Evolutionary conservation across 345 rosid species (phyloP), one percentile per base, ranked within the genome.

Genomic region (Hirschfeldia incana): DNA sequence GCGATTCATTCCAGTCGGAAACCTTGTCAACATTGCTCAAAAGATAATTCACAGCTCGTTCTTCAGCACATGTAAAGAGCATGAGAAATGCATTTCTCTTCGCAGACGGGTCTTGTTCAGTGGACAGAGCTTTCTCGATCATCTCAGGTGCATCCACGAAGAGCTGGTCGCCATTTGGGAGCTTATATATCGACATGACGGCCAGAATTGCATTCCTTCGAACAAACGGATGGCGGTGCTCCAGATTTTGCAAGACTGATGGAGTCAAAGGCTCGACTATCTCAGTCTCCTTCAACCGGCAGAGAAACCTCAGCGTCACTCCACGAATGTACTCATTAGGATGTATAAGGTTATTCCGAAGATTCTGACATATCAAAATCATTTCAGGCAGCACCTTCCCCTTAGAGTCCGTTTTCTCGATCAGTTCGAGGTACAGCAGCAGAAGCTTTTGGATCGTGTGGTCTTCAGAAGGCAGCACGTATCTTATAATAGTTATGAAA

Each of bases 281-380:
- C 71, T 90, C 94, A 32, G 88, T 83, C 84, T 90, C 94, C 32
- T 84, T 88, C 81, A 90, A 37, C 62, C 92, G 92, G 80, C 94
- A 90, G 62, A 90, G 87, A 83, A 88, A 90, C 86, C 94, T 85
- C 83, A 90, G 74, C 1, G 94, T 90, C 79, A 90, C 94, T 53
- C 97, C 97, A 64, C 97, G 92, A 60, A 92, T 89, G 77, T 91
- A 92, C 83, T 92, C 97, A 80, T 92, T 92, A 2, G 97, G 90
- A 69, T 91, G 96, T 84, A 87, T 90, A 79, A 92, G 97, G 83
- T 92, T 89, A 85, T 92, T 92, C 79, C 94, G 83, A 55, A 92
- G 81, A 77, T 91, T 92, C 78, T 92, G 97, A 84, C 97, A 92
- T 71, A 92, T 92, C 79, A 92, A 82, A 82, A 92, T 92, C 97